A percentile compares a stretch with the other conserved stretches of the same genome.
These are phyloP conservation scores for Candida adriatica DNA, from an alignment of 805 yeast genomes.

Conservation along the genomic window DNA sequence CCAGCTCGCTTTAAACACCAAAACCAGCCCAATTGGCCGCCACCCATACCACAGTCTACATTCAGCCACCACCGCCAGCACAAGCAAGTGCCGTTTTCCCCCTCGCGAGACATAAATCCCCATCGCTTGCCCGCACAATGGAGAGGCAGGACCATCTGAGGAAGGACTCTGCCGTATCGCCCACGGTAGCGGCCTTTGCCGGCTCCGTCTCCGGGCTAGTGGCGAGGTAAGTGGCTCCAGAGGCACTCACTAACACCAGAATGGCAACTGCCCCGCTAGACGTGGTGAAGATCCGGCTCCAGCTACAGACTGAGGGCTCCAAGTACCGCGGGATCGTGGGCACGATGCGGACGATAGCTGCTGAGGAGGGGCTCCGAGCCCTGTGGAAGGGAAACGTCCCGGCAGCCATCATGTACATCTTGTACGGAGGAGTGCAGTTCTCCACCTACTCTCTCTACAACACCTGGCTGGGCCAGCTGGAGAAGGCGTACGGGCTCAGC, in stretches of 20 bases:
- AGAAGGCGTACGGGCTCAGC: conserved; percentile 10
- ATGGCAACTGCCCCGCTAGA: conserved; percentile 73
- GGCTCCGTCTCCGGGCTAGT: conserved; percentile 43
- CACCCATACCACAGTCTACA: too few species aligned
- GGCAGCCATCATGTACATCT: conserved; percentile 76
- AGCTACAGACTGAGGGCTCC: conserved; percentile 37
- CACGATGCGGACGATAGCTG: conserved; percentile 37
- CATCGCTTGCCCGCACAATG: background rate
- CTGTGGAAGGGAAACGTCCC: conserved; percentile 98
- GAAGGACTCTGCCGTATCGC: conserved; percentile 35
- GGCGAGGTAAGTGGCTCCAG: conserved; percentile 25
- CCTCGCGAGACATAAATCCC: too few species aligned
- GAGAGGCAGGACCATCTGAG: conserved; percentile 36
- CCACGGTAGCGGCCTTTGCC: conserved; percentile 34
- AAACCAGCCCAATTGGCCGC: background rate
- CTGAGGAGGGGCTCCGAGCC: conserved; percentile 63
- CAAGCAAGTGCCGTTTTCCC: too few species aligned
- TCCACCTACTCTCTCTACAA: conserved; percentile 58
- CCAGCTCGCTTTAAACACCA: background rate
- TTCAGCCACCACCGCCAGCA: too few species aligned
- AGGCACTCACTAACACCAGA: conserved; percentile 24
- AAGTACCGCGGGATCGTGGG: conserved; percentile 30
- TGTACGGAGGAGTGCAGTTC: conserved; percentile 85
- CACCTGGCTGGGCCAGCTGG: conserved; percentile 30
- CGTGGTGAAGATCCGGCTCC: conserved; percentile 69